These are phyloP conservation scores for Acanthamoeba healyi DNA, from an alignment of 208 protist genomes.

Conservation along the genomic window DNA sequence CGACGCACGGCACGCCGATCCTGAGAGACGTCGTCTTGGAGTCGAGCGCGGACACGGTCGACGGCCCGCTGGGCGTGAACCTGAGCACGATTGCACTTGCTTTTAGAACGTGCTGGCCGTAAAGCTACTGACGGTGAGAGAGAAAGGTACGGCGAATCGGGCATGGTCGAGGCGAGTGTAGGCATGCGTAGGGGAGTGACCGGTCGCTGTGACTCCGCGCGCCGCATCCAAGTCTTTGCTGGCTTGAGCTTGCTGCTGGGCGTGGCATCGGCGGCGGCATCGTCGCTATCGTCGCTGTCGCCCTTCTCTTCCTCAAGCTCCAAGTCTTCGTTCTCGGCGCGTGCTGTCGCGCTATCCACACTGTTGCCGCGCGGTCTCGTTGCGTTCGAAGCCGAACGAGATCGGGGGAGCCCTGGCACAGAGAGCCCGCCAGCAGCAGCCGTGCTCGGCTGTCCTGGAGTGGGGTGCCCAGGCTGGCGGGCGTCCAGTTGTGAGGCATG, in stretches of 20 bases:
- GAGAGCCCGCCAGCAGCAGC: neutral
- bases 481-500: neutral
- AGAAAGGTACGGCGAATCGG: slow-evolving; percentile 3
- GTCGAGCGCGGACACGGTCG: neutral
- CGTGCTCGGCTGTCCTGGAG: no score
- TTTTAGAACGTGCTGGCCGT: no score
- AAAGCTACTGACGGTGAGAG: no score
- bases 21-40: slow-evolving; percentile 2
- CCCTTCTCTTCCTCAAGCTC: neutral
- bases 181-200: neutral
- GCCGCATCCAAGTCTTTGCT: neutral
- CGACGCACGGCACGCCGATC: slow-evolving; percentile 6
- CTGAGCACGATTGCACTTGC: neutral
- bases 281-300: neutral
- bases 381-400: neutral
- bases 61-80: neutral
- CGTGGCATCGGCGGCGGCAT: neutral
- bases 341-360: no score
- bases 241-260: slow-evolving; percentile 9
- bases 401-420: neutral
- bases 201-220: neutral
- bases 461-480: neutral
- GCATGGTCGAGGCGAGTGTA: neutral
- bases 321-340: neutral
- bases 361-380: neutral